Percentiles rank a stretch among this genome's conserved stretches.
Conservation (phyloP, 192 early-diverging fungal species). For the Coemansia sp. region DNA sequence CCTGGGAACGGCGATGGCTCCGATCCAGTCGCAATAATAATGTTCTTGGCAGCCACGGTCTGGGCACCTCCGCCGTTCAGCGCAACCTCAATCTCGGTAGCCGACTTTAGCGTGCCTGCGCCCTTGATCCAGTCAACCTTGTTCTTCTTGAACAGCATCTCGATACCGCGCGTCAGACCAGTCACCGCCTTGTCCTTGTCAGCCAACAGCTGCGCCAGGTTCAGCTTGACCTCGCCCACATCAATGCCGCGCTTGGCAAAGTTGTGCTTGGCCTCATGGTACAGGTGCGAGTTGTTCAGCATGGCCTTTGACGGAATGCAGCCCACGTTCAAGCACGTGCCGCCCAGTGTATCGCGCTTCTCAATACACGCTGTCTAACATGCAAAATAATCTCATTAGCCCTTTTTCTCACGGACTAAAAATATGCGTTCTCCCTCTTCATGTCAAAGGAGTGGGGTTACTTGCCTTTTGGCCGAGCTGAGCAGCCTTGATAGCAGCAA, state of each 20-base stretch:
- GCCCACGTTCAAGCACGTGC: conserved; percentile 98
- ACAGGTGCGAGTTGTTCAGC: conserved; percentile 97
- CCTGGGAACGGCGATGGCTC: conserved; percentile 92
- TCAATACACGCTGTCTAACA: conserved; percentile 92
- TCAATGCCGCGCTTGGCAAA: conserved; percentile 93
- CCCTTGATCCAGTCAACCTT: conserved; percentile 96
- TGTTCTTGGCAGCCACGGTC: conserved; percentile 86
- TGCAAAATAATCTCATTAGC: background rate
- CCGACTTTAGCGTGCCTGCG: conserved; percentile 73
- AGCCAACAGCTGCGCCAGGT: conserved; percentile 87
- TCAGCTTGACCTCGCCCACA: conserved; percentile 76
- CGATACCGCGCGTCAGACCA: conserved; percentile 88
- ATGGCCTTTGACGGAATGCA: conserved; percentile 99
- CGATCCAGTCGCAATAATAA: conserved; percentile 97
- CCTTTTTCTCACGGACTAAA: background rate
- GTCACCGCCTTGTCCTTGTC: conserved; percentile 87
- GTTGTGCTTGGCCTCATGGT: conserved; percentile 89
- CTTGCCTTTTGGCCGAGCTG: conserved; percentile 94
- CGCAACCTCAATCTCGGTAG: conserved; percentile 80
- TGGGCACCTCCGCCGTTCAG: conserved; percentile 74
- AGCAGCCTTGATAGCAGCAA: conserved; percentile 97
- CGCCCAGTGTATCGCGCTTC: conserved; percentile 92
- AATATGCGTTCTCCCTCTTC: no score
- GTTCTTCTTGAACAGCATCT: conserved; percentile 97
- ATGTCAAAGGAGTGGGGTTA: background rate